Evolutionary conservation across 1,284 basidiomycete species (phyloP).

Genomic region (Austroboletus novae-zelandiae): DNA sequence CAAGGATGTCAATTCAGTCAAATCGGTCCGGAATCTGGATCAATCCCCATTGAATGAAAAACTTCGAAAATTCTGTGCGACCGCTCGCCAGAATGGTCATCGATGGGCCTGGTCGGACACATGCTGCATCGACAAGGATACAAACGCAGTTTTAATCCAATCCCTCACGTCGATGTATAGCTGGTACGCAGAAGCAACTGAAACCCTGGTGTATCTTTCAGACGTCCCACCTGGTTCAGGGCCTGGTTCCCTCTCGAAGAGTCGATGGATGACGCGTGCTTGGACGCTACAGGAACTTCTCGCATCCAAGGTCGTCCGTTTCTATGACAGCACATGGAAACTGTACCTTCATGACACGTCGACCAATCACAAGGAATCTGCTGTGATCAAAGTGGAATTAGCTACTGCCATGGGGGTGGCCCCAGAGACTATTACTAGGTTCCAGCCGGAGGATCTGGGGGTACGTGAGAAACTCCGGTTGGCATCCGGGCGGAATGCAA

Average conservation of each 20-base stretch:
- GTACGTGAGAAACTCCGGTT: slow-evolving; percentile 13
- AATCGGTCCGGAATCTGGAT: slow-evolving; percentile 5
- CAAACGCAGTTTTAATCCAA: neutral
- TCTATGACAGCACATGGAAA: slow-evolving; percentile 7
- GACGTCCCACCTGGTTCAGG: neutral
- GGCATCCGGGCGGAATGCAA: slow-evolving; percentile 5
- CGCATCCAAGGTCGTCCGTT: slow-evolving; percentile 8
- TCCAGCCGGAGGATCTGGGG: neutral
- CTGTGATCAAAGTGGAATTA: neutral
- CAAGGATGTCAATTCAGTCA: slow-evolving; percentile 5
- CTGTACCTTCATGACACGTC: neutral
- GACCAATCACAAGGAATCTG: neutral
- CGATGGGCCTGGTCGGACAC: neutral
- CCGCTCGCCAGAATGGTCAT: neutral
- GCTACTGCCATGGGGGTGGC: neutral
- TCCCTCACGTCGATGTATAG: slow-evolving; percentile 7
- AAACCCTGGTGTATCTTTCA: slow-evolving; percentile 7
- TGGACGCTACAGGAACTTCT: slow-evolving; percentile 18
- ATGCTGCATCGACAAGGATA: slow-evolving; percentile 8
- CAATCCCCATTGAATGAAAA: slow-evolving; percentile 4
- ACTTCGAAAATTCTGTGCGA: neutral
- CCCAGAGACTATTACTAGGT: neutral
- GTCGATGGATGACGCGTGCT: slow-evolving; percentile 14
- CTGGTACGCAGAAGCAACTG: slow-evolving; percentile 8
- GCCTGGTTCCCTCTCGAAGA: slow-evolving; percentile 3